Evolutionary conservation across 1,139 yeast species (phyloP), one percentile per base, ranked within the genome.

Genomic region (Saccharomycopsis hybrid): DNA sequence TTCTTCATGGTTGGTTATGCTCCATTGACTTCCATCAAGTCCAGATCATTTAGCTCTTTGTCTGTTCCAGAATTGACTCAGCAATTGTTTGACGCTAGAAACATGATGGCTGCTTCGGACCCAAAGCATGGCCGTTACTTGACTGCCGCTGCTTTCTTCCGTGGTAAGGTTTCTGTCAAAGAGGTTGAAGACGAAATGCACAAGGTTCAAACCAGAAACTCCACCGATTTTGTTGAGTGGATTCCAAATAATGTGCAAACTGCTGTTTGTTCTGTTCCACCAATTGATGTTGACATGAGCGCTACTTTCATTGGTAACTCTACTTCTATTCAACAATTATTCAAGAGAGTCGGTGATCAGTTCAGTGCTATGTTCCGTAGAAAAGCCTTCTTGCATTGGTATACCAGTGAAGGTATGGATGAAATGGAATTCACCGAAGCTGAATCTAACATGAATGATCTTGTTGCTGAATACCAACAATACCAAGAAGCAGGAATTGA

Each of bases 231-330:
- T 63, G 97, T 89, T 53, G 96, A 89, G 68, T 89, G 96, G 96
- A 89, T 89, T 70, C 96, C 97, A 64, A 88, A 88, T 70, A 89
- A 89, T 66, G 96, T 89, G 57, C 96, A 89, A 73, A 85, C 95
- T 40, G 92, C 95, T 52, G 88, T 88, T 54, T 87, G 95, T 70
- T 82, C 92, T 24, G 92, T 87, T 57, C 86, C 96, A 43, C 96
- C 96, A 61, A 80, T 77, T 69, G 94, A 77, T 61, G 74, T 83
- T 62, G 90, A 85, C 63, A 85, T 86, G 88, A 74, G 95, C 54
- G 96, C 96, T 48, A 88, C 96, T 18, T 86, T 88, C 63, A 82
- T 88, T 60, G 96, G 95, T 65, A 88, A 88, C 73, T 84, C 96
- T 40, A 88, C 96, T 3, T 85, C 96, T 2, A 86, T 88, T 63